Evolutionary conservation across 2,329 filamentous ascomycete genomes (phyloP), one percentile per base, ranked within the genome.

Genomic region (Fusarium metavorans): DNA sequence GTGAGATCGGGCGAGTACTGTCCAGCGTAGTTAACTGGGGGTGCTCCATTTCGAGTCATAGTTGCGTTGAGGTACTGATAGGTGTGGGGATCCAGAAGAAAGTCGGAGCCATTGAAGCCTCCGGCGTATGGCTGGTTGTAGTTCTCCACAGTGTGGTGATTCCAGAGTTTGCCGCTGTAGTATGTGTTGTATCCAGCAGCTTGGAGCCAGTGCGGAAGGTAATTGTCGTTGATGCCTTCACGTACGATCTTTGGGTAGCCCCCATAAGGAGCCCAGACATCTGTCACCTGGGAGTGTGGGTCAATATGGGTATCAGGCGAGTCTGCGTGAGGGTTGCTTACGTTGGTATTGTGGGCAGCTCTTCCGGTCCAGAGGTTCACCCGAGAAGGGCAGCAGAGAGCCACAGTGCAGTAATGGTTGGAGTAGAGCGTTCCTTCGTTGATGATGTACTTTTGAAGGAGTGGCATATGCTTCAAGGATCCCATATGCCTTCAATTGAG

Each of bases 191-290:
- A 57, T 0, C 54, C 54, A 6, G 32, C 32, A n/a, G 32, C 20
- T 37, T 57, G 54, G 2, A 57, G 54, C 54, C 54, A 57, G 20
- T 57, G 54, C 4, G 54, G 54, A n/a, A 57, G 54, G 13, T 57
- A 57, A 2, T 57, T 37, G 34, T 57, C 54, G 9, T 57, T 57
- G n/a, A 57, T 57, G 0, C 54, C 54, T 5, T 57, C 54, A 0
- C 54, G 54, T n/a, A 57, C 54, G 14, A 57, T 57, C 54, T 57
- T 57, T 5, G 54, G 54, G 54, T 57, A 57, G 20, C 54, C 54
- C 18, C 54, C 54, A 8, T 57, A 57, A 2, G 54, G 54, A 18
- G 54, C 54, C 54, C 54, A 57, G 3, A 57, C 52, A 10, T 57
- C 52, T 5, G 52, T 57, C 3, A 57, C 32, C 52, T 57, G 2